These are phyloP conservation scores for Hyaloperonospora arabidopsidis DNA, from an alignment of 352 stramenopile species.

Conservation along the genomic window DNA sequence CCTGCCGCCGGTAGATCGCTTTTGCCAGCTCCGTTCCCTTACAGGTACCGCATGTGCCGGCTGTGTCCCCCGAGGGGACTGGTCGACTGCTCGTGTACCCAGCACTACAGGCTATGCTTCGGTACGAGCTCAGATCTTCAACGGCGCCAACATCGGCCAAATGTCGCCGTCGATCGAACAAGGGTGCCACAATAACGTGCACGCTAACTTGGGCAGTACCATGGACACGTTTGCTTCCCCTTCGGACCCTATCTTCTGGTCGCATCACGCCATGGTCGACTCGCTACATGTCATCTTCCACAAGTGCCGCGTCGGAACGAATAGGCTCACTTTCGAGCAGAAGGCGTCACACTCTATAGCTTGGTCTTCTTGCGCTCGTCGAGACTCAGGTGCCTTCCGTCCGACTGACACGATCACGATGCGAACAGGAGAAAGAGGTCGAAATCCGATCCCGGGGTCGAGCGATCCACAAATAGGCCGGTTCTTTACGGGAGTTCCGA, in stretches of 20 bases:
- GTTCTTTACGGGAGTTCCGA: slow-evolving; percentile 34
- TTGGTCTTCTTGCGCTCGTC: slow-evolving; percentile 45
- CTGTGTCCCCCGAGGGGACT: slow-evolving; percentile 50
- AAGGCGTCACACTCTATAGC: slow-evolving; percentile 39
- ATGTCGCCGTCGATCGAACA: slow-evolving; percentile 42
- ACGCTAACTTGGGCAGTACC: slow-evolving; percentile 39
- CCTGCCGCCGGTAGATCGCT: slow-evolving; percentile 37
- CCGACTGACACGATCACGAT: slow-evolving; percentile 38
- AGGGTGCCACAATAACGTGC: slow-evolving; percentile 59
- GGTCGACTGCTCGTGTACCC: slow-evolving; percentile 29
- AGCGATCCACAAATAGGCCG: slow-evolving; percentile 26
- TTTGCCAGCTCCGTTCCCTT: slow-evolving; percentile 35
- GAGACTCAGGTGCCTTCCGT: slow-evolving; percentile 33
- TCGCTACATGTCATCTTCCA: slow-evolving; percentile 57
- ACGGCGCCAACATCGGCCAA: slow-evolving; percentile 40
- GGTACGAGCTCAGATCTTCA: slow-evolving; percentile 44
- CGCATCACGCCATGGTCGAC: slow-evolving; percentile 64
- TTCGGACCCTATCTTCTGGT: slow-evolving; percentile 66
- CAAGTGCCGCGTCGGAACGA: slow-evolving; percentile 52
- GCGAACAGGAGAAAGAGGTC: slow-evolving; percentile 32
- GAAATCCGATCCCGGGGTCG: slow-evolving; percentile 27
- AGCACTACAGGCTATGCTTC: slow-evolving; percentile 35
- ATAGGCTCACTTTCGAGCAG: slow-evolving; percentile 35
- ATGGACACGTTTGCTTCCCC: slow-evolving; percentile 53
- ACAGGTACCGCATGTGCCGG: slow-evolving; percentile 23